Percentiles rank a stretch among this genome's conserved stretches.
Evolutionary conservation across 1,284 basidiomycete species (phyloP).

Genomic region (Ceratorhiza oryzae-sativae): DNA sequence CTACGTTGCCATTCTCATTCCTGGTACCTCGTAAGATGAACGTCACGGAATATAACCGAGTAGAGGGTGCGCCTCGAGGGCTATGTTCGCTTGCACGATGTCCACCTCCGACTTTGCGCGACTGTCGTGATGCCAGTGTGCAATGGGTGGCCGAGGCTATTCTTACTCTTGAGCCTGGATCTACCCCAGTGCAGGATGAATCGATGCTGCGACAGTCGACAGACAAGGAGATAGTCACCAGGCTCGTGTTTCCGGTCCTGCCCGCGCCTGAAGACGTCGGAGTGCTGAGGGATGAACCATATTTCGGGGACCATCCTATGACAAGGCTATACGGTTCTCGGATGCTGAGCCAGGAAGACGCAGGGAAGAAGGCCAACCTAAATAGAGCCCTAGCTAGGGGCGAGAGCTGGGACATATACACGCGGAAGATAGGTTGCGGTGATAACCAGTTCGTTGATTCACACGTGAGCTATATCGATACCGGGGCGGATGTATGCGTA

Average conservation of each 20-base stretch:
- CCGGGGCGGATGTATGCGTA: neutral
- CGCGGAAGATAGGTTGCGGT: neutral
- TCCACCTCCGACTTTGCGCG: slow-evolving; percentile 20
- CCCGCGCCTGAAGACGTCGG: slow-evolving; percentile 15
- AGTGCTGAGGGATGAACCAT: slow-evolving; percentile 15
- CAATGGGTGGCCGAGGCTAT: slow-evolving; percentile 30
- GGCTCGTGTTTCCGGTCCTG: slow-evolving; percentile 27
- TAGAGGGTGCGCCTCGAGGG: slow-evolving; percentile 12
- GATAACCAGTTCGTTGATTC: neutral
- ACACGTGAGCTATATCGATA: neutral
- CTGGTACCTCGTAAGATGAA: slow-evolving; percentile 16
- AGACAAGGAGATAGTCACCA: neutral
- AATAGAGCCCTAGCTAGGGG: neutral
- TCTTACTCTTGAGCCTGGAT: neutral
- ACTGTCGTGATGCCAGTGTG: slow-evolving; percentile 13
- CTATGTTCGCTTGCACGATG: neutral
- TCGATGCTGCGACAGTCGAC: slow-evolving; percentile 21
- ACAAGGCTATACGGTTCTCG: neutral
- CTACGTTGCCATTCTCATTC: slow-evolving; percentile 20
- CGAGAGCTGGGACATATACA: slow-evolving; percentile 7
- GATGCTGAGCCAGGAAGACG: neutral
- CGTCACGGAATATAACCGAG: slow-evolving; percentile 18
- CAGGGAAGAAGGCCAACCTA: slow-evolving; percentile 5
- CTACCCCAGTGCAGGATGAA: slow-evolving; percentile 2
- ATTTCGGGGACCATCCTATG: slow-evolving; percentile 9